Percentiles rank a stretch among this genome's conserved stretches.
Evolutionary conservation across 345 rosid species (phyloP).

Genomic region (Gossypium longicalyx): DNA sequence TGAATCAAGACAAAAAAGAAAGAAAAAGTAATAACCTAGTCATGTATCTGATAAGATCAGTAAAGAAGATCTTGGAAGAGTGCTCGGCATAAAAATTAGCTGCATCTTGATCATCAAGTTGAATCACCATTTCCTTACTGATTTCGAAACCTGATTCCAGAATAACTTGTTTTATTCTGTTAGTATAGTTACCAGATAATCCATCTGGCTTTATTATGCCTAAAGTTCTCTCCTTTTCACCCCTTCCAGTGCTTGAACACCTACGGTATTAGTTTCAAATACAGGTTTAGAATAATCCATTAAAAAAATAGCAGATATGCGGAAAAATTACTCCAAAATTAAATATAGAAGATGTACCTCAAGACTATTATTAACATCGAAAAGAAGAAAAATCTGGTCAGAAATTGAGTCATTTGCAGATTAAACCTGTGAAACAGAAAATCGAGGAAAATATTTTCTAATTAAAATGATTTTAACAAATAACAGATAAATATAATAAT

Average conservation of each 20-base stretch:
- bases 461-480: background rate
- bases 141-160: conserved; percentile 52
- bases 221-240: conserved; percentile 50
- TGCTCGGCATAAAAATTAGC: conserved; percentile 70
- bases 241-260: conserved; percentile 32
- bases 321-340: background rate
- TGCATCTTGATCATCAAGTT: conserved; percentile 51
- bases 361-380: background rate
- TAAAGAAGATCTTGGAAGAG: conserved; percentile 56
- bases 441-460: background rate
- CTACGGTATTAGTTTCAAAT: conserved; percentile 21
- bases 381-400: conserved; percentile 2
- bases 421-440: background rate
- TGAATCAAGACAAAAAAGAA: background rate
- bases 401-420: conserved; percentile 10
- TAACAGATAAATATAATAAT: background rate
- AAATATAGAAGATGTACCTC: background rate
- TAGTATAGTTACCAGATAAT: conserved; percentile 54
- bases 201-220: conserved; percentile 91
- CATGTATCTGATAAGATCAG: conserved; percentile 64
- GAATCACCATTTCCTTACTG: conserved; percentile 41
- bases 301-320: background rate
- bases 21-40: conserved; percentile 43
- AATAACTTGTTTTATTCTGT: conserved; percentile 42
- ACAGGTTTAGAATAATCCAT: background rate